Evolutionary conservation across 2,329 filamentous ascomycete species (phyloP).

Genomic region (Paecilomyces variotii): DNA sequence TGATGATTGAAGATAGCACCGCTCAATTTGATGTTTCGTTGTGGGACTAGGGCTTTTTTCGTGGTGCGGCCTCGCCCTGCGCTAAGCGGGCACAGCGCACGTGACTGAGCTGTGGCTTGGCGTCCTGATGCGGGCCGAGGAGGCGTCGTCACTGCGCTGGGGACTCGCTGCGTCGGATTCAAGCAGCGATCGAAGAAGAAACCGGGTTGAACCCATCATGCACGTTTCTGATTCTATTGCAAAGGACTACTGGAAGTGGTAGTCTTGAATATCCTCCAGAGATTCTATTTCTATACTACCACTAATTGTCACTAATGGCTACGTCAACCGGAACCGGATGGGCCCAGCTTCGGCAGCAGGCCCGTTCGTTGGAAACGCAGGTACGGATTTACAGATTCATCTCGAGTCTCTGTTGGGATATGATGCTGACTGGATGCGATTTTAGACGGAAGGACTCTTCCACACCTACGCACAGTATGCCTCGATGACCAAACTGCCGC

Average conservation of each 20-base stretch:
- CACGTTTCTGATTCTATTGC: neutral
- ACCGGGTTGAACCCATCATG: neutral
- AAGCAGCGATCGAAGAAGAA: neutral
- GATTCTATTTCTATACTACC: neutral
- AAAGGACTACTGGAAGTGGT: neutral
- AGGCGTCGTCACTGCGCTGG: neutral
- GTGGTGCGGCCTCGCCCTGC: slow-evolving; percentile 15
- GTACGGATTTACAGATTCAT: slow-evolving; percentile 41
- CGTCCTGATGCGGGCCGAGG: neutral
- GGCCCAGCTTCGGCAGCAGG: slow-evolving; percentile 91
- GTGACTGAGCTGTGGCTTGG: slow-evolving; percentile 12
- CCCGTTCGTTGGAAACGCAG: slow-evolving; percentile 80
- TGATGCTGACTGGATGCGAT: neutral
- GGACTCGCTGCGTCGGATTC: neutral
- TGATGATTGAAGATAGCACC: slow-evolving; percentile 35
- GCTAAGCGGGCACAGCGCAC: slow-evolving; percentile 21
- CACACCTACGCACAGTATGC: slow-evolving; percentile 83
- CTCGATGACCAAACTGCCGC: slow-evolving; percentile 66
- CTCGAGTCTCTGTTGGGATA: neutral
- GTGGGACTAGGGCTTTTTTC: slow-evolving; percentile 40
- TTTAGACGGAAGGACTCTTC: slow-evolving; percentile 66
- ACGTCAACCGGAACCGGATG: slow-evolving; percentile 61
- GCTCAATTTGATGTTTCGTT: slow-evolving; percentile 32
- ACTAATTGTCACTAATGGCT: slow-evolving; percentile 37
- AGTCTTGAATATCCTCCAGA: neutral